Evolutionary conservation across 2,329 filamentous ascomycete genomes (phyloP).

Genomic region (Trichoderma polysporum): DNA sequence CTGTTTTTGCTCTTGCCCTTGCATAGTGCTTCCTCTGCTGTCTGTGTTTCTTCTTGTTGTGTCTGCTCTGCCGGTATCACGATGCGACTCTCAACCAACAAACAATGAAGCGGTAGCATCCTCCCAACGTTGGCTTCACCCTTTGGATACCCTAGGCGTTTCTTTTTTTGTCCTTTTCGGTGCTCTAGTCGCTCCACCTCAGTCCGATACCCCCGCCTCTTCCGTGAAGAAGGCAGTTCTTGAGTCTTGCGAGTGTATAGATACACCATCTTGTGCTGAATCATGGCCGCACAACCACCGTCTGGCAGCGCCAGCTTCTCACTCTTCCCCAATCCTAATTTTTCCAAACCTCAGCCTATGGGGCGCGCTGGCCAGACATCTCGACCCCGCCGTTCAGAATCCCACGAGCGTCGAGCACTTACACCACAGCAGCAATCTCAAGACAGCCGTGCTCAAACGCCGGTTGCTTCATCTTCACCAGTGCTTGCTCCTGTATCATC

Average conservation of each 20-base stretch:
- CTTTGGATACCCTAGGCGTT: conserved; percentile 21
- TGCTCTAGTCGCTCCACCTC: neutral
- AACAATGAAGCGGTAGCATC: conserved; percentile 33
- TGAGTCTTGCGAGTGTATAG: neutral
- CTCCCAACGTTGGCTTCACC: conserved; percentile 2
- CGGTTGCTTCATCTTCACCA: conserved; percentile 25
- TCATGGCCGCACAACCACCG: conserved; percentile 41
- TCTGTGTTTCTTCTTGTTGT: conserved; percentile 9
- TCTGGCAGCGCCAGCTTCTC: conserved; percentile 52
- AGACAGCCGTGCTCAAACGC: conserved; percentile 30
- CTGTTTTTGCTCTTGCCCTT: conserved; percentile 10
- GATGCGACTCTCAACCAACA: conserved; percentile 20
- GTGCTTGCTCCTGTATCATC: conserved; percentile 25
- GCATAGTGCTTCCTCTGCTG: neutral
- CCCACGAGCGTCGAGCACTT: conserved; percentile 37
- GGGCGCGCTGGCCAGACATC: conserved; percentile 38
- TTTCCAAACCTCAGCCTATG: conserved; percentile 33
- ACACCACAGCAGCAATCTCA: conserved; percentile 41
- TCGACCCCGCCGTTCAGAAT: conserved; percentile 40
- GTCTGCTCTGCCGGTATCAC: conserved; percentile 20
- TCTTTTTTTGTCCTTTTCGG: neutral
- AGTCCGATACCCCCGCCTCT: conserved; percentile 24
- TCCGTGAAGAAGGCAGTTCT: conserved; percentile 28
- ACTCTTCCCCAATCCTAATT: conserved; percentile 54
- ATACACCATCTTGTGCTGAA: conserved; percentile 14